Evolutionary conservation across 192 early-diverging fungal species (phyloP).

Genomic region (Podila clonocystis): DNA sequence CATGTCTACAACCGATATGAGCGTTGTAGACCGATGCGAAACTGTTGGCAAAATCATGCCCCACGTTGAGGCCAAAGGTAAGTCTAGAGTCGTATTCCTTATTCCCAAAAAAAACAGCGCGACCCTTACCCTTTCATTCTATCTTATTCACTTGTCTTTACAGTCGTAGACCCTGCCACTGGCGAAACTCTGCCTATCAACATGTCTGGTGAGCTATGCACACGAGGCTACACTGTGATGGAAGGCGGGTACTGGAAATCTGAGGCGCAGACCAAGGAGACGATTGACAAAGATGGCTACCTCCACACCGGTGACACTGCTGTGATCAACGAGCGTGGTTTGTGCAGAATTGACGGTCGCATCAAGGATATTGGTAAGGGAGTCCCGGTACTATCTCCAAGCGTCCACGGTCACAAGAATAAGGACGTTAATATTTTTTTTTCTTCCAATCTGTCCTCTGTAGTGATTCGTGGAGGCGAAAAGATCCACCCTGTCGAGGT

Average conservation of each 20-base stretch:
- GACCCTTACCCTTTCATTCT: not conserved
- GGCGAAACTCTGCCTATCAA: constrained; percentile 47
- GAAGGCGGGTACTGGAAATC: constrained; percentile 58
- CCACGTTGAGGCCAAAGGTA: constrained; percentile 57
- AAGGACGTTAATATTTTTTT: not conserved
- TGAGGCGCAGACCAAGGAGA: constrained; percentile 48
- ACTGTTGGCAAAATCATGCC: constrained; percentile 57
- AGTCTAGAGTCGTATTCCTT: not conserved
- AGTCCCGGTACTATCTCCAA: not conserved
- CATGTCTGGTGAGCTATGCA: constrained; percentile 53
- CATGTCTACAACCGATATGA: constrained; percentile 42
- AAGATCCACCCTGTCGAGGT: constrained; percentile 61
- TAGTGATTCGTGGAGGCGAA: constrained; percentile 64
- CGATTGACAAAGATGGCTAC: constrained; percentile 53
- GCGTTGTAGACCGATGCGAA: constrained; percentile 40
- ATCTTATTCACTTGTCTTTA: not conserved
- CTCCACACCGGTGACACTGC: constrained; percentile 63
- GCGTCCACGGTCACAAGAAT: not conserved
- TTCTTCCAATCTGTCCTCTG: not conserved
- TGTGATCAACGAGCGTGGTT: constrained; percentile 54
- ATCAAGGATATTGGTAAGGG: constrained; percentile 55
- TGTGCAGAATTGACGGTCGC: constrained; percentile 58
- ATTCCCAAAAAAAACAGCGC: not conserved
- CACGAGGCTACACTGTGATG: constrained; percentile 56
- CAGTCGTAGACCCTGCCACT: constrained; percentile 54